These are phyloP conservation scores for Melaleuca quinquenervia DNA, from an alignment of 345 rosid genomes.

Conservation along the genomic window DNA sequence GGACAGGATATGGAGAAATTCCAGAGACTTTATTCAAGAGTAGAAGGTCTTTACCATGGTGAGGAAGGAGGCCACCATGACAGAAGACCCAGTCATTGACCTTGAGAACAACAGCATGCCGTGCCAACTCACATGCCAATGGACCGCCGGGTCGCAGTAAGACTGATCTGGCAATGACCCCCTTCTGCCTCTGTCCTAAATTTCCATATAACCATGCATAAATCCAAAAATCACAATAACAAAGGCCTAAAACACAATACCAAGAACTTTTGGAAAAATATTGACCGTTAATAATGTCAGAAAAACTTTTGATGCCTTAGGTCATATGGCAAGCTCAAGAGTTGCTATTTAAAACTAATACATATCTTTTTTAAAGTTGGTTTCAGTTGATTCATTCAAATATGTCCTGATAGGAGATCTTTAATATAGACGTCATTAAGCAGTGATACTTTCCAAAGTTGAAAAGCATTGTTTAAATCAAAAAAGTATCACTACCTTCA, in stretches of 20 bases:
- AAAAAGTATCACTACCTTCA: slow-evolving; percentile 49
- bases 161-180: slow-evolving; percentile 71
- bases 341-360: neutral
- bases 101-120: slow-evolving; percentile 58
- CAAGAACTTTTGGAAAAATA: neutral
- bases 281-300: neutral
- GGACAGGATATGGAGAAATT: neutral
- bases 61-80: slow-evolving; percentile 95
- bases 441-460: neutral
- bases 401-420: neutral
- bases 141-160: slow-evolving; percentile 83
- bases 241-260: neutral
- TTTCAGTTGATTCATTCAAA: neutral
- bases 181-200: slow-evolving; percentile 99
- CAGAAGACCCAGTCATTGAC: slow-evolving; percentile 95
- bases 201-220: slow-evolving; percentile 4
- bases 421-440: neutral
- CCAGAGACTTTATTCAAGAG: neutral
- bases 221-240: neutral
- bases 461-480: neutral
- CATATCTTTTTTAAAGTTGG: neutral
- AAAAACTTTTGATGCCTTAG: neutral
- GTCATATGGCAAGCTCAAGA: neutral
- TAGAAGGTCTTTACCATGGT: slow-evolving; percentile 42
- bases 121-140: slow-evolving; percentile 64